Percentiles rank a stretch among this genome's conserved stretches.
Evolutionary conservation across 2,329 filamentous ascomycete species (phyloP).

Genomic region (Cladosporium sp.): DNA sequence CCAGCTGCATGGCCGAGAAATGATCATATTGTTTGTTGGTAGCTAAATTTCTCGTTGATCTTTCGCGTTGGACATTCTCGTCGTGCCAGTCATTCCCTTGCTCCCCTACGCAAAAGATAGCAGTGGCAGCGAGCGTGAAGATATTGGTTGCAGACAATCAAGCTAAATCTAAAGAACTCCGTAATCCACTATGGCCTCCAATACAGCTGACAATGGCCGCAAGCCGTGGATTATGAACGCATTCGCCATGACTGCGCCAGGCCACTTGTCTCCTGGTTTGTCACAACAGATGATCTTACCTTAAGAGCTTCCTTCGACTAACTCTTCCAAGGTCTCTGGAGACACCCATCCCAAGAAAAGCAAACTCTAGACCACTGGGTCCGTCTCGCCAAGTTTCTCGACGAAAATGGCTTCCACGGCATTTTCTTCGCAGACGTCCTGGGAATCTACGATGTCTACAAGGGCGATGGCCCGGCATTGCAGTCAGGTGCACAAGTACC

Average conservation of each 20-base stretch:
- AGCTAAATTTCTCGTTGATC: background rate
- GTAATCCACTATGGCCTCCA: constrained; percentile 3
- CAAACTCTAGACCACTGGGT: constrained; percentile 46
- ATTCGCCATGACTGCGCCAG: constrained; percentile 46
- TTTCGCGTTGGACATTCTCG: too few relatives aligned
- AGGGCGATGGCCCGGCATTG: constrained; percentile 46
- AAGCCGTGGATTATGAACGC: constrained; percentile 46
- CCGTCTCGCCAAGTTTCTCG: constrained; percentile 43
- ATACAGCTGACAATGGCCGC: background rate
- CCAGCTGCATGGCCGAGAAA: background rate
- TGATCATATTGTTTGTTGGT: background rate
- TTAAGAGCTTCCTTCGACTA: constrained; percentile 1
- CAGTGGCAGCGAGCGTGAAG: too few relatives aligned
- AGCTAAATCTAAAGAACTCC: too few relatives aligned
- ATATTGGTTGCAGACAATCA: too few relatives aligned
- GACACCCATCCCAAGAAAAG: constrained; percentile 33
- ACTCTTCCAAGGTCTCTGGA: constrained; percentile 23
- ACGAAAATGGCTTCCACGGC: constrained; percentile 47
- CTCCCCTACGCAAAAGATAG: too few relatives aligned
- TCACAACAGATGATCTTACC: too few relatives aligned
- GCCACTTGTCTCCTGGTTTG: constrained; percentile 42
- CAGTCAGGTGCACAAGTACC: constrained; percentile 63
- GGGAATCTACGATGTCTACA: constrained; percentile 46
- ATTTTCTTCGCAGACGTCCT: constrained; percentile 51
- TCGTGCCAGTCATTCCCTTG: too few relatives aligned